Conservation (phyloP, 1,284 basidiomycete species). For the Singerocomus inundabilis region DNA sequence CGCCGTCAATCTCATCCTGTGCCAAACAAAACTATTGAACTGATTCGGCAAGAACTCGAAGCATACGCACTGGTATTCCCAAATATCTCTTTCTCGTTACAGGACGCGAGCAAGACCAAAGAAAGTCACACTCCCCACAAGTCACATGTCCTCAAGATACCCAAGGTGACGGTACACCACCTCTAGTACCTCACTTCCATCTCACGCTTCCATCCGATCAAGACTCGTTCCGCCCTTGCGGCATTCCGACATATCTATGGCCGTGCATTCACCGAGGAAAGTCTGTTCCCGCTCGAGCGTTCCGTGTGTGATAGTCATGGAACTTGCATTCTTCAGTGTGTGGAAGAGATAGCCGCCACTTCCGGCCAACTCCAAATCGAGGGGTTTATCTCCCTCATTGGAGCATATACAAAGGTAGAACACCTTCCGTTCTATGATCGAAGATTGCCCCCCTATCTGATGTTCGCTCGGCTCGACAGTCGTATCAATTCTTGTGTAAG, state of each 20-base stretch:
- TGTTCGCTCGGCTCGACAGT: conserved; percentile 40
- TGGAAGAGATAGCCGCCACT: conserved; percentile 59
- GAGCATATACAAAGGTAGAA: conserved; percentile 68
- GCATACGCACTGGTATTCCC: conserved; percentile 71
- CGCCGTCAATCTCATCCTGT: conserved; percentile 68
- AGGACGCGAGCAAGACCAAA: conserved; percentile 46
- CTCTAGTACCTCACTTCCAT: conserved; percentile 9
- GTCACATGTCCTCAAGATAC: conserved; percentile 53
- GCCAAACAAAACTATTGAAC: conserved; percentile 54
- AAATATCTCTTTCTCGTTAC: conserved; percentile 64
- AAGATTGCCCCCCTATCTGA: conserved; percentile 18
- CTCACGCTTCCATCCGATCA: conserved; percentile 14
- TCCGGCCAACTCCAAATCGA: conserved; percentile 56
- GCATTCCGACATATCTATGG: conserved; percentile 71
- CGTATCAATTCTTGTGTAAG: conserved; percentile 83
- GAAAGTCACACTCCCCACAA: conserved; percentile 35
- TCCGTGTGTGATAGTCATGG: conserved; percentile 37
- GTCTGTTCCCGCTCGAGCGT: conserved; percentile 19
- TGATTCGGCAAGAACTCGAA: conserved; percentile 72
- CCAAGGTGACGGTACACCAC: conserved; percentile 50
- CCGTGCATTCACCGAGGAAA: conserved; percentile 62
- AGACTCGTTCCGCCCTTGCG: conserved; percentile 63
- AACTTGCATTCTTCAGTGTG: conserved; percentile 36
- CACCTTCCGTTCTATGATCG: conserved; percentile 16
- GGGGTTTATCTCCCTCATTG: conserved; percentile 81